Evolutionary conservation across 1,139 yeast genomes (phyloP), one percentile per base, ranked within the genome.

Genomic region (Petasospora fabianii): DNA sequence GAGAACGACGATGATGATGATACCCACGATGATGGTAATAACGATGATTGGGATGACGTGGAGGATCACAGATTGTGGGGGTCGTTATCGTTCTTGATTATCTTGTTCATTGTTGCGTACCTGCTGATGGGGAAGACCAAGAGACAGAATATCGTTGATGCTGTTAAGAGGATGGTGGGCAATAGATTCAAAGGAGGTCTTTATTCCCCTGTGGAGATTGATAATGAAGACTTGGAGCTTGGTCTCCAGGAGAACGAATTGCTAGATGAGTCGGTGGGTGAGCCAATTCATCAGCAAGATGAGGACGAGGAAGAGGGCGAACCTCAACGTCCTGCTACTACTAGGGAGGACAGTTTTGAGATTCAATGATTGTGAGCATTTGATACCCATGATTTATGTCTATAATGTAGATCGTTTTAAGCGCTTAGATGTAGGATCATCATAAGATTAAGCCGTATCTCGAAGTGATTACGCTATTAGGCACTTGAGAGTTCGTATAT

Each of bases 11-110:
- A 41, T 26, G 38, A 39, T 8, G 61, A 57, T 10, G 60, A 62
- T 7, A 47, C 43, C 11, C 55, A 54, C 22, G 34, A 38, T 15
- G 45, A 46, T 27, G 45, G 47, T 19, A 44, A 50, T 14, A 47
- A 48, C 19, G 55, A 55, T 30, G 62, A 66, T 61, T 62, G 56
- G 37, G 65, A 58, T 26, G 50, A 54, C 6, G 47, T 65, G 12
- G 53, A 58, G 19, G 75, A 80, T 1, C 82, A 78, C 50, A 63
- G 84, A 32, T 59, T 78, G 56, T 71, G 71, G 54, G 85, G 85
- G 0, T 64, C 78, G 2, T 44, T 74, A n/a, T 62, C 73, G 3
- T 73, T 80, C 46, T 49, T 69, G 30, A 41, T 64, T 1, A 61
- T 77, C 33, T 47, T 75, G 14, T 47, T 66, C 2, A 60, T 72